Base-by-base conservation (phyloP, 805 yeast genomes). In the Naumovozyma baii region DNA sequence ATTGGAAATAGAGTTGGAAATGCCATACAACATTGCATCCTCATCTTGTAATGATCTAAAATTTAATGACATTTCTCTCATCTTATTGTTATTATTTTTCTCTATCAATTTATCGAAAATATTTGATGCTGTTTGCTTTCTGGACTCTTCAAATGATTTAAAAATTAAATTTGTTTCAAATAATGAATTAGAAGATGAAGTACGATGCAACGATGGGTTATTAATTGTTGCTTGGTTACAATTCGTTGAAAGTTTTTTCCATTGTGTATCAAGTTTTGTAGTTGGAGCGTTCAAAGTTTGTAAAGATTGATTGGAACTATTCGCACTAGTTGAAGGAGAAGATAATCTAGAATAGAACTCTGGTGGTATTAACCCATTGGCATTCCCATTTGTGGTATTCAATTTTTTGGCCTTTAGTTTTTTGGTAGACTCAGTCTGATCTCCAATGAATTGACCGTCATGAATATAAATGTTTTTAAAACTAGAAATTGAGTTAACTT, bases 271-370 rank as follows among this genome's bases (percentile, higher is more conserved):
- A 32, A 19, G 44, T 17, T n/a, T 29, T n/a, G 7, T 29, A 8
- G 15, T 29, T 29, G 31, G 31, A 9, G 31, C 13, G 15, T 29
- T 40, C 38, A 44, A 18, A 29, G 34, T 46, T 15, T 29, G 39
- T 25, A 57, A 40, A 1, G 64, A 57, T 5, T 55, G 42, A 41
- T 44, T 51, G 2, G 62, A 57, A 37, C 57, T 58, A 37, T 55
- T 55, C 15, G 49, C 52, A 37, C 60, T 57, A 14, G 61, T 44
- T 7, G 61, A 49, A 8, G 63, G 62, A 2, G 62, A 50, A 2
- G 63, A 56, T 18, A 59, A 47, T 33, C 60, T 49, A 2, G 62
- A 59, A 37, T 56, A 57, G 40, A 60, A 59, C 36, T 59, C 64
- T 0, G 64, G 64, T 3, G 64, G 64, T n/a, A 60, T 60, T 38